Percentiles rank a stretch among this genome's conserved stretches.
These are phyloP conservation scores for Schoenoplectus tabernaemontani DNA, from an alignment of 202 grass and related monocot genomes.

Conservation along the genomic window DNA sequence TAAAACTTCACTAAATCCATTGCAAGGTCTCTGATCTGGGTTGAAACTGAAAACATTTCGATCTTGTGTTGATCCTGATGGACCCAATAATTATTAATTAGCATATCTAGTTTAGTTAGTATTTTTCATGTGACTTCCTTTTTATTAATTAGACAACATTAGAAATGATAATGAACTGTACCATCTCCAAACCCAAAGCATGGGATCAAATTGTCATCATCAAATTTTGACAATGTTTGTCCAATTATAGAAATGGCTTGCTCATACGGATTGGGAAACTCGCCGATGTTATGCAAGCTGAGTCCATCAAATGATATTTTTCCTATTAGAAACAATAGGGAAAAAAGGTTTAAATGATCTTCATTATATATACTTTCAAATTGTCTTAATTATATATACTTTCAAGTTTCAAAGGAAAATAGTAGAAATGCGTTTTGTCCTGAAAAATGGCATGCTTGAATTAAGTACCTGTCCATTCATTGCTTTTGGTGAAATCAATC, in stretches of 20 bases:
- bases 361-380: too few relatives aligned
- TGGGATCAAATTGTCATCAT: constrained; percentile 71
- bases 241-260: constrained; percentile 74
- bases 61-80: constrained; percentile 67
- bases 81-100: neutral
- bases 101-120: neutral
- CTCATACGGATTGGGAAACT: constrained; percentile 65
- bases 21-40: constrained; percentile 53
- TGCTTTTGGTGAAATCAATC: constrained; percentile 88
- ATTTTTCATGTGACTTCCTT: neutral
- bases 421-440: neutral
- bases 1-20: constrained; percentile 64
- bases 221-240: constrained; percentile 61
- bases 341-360: too few relatives aligned
- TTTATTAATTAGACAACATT: neutral
- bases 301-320: constrained; percentile 51
- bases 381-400: too few relatives aligned
- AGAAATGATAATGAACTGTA: constrained; percentile 11
- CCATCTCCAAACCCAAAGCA: constrained; percentile 86
- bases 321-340: constrained; percentile 29
- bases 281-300: constrained; percentile 61
- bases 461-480: constrained; percentile 70
- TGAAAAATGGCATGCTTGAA: neutral
- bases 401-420: neutral
- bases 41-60: constrained; percentile 70